These are phyloP conservation scores for Fusarium hainanense DNA, from an alignment of 2,329 filamentous ascomycete species.

Conservation along the genomic window DNA sequence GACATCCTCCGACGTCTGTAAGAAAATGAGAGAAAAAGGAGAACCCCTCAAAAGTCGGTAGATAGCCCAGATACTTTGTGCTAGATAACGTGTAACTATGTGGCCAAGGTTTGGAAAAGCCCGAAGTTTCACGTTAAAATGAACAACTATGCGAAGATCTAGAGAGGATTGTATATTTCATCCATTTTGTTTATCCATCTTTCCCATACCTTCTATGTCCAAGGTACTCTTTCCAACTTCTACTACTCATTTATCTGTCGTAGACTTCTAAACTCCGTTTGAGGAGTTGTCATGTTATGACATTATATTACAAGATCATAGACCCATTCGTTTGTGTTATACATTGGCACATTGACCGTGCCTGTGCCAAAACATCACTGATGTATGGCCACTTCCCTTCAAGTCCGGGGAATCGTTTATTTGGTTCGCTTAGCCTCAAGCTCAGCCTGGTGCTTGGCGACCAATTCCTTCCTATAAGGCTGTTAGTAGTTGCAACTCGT, in stretches of 20 bases:
- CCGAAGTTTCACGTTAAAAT: constrained; percentile 6
- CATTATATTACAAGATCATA: constrained; percentile 46
- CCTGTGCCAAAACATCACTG: constrained; percentile 15
- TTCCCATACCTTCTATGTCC: constrained; percentile 14
- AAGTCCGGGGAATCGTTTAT: constrained; percentile 47
- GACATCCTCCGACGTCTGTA: constrained; percentile 89
- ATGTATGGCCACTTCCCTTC: constrained; percentile 5
- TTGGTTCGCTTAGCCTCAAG: constrained; percentile 67
- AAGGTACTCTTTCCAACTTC: constrained; percentile 9
- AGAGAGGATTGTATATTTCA: constrained; percentile 43
- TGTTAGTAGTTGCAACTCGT: constrained; percentile 9
- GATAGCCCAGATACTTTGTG: constrained; percentile 8
- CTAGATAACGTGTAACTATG: not conserved
- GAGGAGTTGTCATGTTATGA: constrained; percentile 23
- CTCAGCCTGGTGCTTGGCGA: constrained; percentile 70
- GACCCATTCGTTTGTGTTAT: constrained; percentile 41
- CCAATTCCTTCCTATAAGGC: constrained; percentile 63
- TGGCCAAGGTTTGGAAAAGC: constrained; percentile 2
- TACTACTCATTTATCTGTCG: constrained; percentile 32
- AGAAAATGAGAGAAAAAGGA: constrained; percentile 47
- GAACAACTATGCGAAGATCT: constrained; percentile 20
- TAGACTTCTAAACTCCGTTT: constrained; percentile 25
- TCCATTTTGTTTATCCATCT: constrained; percentile 27
- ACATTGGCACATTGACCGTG: constrained; percentile 31
- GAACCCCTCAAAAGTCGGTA: constrained; percentile 11